A percentile compares a stretch with the other conserved stretches of the same genome.
These are phyloP conservation scores for Acacia crassicarpa DNA, from an alignment of 306 rosid genomes.

Conservation along the genomic window DNA sequence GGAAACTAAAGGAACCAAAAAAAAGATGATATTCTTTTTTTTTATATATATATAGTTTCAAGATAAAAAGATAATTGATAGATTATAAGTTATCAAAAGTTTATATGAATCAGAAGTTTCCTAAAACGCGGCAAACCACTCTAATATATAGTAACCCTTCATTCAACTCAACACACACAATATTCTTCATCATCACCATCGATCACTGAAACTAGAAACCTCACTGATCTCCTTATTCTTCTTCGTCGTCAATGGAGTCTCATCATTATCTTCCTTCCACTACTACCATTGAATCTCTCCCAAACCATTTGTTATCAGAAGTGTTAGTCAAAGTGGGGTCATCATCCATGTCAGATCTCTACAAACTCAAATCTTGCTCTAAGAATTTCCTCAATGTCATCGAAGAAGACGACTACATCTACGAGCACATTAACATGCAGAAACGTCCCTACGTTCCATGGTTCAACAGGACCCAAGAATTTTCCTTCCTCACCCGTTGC, in stretches of 20 bases:
- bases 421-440: slow-evolving; percentile 19
- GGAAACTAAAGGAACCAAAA: too few species aligned
- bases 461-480: not conserved
- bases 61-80: too few species aligned
- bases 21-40: too few species aligned
- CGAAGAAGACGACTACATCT: slow-evolving; percentile 27
- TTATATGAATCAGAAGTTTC: not conserved
- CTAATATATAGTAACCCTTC: not conserved
- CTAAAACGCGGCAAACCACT: not conserved
- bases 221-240: not conserved
- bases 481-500: slow-evolving; percentile 23
- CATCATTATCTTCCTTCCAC: too few species aligned
- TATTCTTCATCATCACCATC: too few species aligned
- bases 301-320: slow-evolving; percentile 33
- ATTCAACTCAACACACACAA: not conserved
- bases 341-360: slow-evolving; percentile 25
- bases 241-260: not conserved
- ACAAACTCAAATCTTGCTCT: not conserved
- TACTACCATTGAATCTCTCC: slow-evolving; percentile 16
- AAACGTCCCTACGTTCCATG: slow-evolving; percentile 22
- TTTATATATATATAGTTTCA: too few species aligned
- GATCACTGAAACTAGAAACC: not conserved
- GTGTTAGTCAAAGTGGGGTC: slow-evolving; percentile 31
- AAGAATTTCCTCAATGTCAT: not conserved
- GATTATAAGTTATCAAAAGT: too few species aligned